Conservation (phyloP, 768 basidiomycete genomes). For the Rhodotorula babjevae region DNA sequence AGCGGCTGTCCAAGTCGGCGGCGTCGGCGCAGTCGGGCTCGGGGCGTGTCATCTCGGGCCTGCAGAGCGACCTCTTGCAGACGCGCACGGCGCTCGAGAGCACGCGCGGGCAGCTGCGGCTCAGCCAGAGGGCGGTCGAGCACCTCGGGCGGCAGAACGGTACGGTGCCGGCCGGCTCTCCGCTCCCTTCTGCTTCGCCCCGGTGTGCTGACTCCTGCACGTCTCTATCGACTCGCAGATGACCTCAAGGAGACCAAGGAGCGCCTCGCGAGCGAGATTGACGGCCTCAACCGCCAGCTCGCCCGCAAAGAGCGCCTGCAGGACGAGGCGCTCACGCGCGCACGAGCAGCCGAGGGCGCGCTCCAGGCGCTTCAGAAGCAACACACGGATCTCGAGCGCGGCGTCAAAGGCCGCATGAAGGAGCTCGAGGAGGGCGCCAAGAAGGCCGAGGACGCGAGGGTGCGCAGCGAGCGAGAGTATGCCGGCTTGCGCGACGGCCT, state of each 20-base stretch:
- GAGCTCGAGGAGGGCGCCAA: conserved; percentile 54
- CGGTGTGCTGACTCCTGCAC: conserved; percentile 47
- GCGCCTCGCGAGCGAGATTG: conserved; percentile 74
- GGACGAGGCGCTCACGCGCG: conserved; percentile 82
- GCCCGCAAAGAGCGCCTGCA: conserved; percentile 77
- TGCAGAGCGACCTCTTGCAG: conserved; percentile 75
- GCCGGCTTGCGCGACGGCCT: conserved; percentile 70
- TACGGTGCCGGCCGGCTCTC: neutral
- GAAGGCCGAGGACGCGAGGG: conserved; percentile 49
- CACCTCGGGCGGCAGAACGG: conserved; percentile 48
- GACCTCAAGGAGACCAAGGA: conserved; percentile 84
- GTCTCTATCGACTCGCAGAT: too few species aligned
- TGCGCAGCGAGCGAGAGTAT: conserved; percentile 79
- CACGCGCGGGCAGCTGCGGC: conserved; percentile 71
- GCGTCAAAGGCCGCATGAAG: conserved; percentile 67
- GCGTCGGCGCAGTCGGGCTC: conserved; percentile 49
- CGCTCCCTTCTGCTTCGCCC: neutral
- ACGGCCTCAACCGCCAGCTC: conserved; percentile 80
- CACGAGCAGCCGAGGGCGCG: conserved; percentile 78
- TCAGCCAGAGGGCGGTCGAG: conserved; percentile 76
- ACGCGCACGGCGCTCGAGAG: conserved; percentile 78
- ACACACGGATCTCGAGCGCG: conserved; percentile 66
- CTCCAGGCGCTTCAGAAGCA: conserved; percentile 63
- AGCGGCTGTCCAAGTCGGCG: conserved; percentile 23
- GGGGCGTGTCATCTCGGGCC: conserved; percentile 79